phyloP scores from a whole-genome alignment of 345 rosid genomes.

The Firmiana major region DNA sequence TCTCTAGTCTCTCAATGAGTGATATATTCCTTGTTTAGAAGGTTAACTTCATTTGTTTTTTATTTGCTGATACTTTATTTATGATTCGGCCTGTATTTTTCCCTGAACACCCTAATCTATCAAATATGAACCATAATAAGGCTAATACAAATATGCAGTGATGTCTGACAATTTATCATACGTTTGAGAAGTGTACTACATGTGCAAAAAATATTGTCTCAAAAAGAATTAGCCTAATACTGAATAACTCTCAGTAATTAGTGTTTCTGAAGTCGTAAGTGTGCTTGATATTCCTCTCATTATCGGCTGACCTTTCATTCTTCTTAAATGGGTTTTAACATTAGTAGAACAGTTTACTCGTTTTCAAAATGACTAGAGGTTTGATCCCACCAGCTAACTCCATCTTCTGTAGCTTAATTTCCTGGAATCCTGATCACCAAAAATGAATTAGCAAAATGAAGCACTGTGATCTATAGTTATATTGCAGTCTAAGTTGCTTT shows the following conservation, averaged over 20 bases:
- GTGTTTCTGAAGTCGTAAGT: not conserved
- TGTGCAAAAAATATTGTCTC: not conserved
- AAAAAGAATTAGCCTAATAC: not conserved
- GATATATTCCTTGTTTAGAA: no score
- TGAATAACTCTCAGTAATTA: not conserved
- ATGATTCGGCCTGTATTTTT: no score
- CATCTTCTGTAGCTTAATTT: not conserved
- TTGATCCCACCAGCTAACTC: not conserved
- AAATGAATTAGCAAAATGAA: not conserved
- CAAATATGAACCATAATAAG: no score
- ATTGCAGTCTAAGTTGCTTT: not conserved
- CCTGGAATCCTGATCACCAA: not conserved
- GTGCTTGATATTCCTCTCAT: not conserved
- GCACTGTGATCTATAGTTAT: not conserved
- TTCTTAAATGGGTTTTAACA: no score
- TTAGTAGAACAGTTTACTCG: no score
- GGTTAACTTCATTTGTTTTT: no score
- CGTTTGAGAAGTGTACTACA: no score
- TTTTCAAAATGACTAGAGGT: not conserved
- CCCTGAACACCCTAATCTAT: no score
- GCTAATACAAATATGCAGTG: no score
- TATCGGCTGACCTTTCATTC: not conserved
- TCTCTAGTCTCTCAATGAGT: no score
- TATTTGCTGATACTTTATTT: no score
- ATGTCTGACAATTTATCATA: no score